Percentiles rank a stretch among this genome's conserved stretches.
Evolutionary conservation across 2,329 filamentous ascomycete genomes (phyloP).

Genomic region (Hortaea werneckii): DNA sequence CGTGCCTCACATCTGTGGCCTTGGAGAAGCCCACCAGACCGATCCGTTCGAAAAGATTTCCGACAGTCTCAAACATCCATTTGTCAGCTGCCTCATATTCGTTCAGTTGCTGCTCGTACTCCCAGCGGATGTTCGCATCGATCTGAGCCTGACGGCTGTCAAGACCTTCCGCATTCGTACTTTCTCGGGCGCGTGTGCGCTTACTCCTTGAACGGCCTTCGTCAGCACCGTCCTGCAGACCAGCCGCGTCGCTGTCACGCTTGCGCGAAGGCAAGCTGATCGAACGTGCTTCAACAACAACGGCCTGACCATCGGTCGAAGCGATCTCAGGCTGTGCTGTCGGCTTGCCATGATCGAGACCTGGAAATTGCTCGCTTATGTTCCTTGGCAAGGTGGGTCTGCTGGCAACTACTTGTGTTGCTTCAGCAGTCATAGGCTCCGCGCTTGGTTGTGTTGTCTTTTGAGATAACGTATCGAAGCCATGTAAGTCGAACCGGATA

Average conservation of each 20-base stretch:
- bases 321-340: slow-evolving; percentile 23
- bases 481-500: slow-evolving; percentile 17
- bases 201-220: slow-evolving; percentile 50
- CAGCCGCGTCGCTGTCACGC: slow-evolving; percentile 50
- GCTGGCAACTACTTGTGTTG: background rate
- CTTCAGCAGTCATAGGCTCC: background rate
- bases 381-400: slow-evolving; percentile 4
- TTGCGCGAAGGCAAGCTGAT: slow-evolving; percentile 42
- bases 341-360: slow-evolving; percentile 19
- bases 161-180: slow-evolving; percentile 36
- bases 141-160: slow-evolving; percentile 28
- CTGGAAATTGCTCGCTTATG: slow-evolving; percentile 23
- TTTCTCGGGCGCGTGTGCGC: slow-evolving; percentile 50
- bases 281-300: slow-evolving; percentile 5
- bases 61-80: slow-evolving; percentile 45
- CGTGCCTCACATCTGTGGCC: slow-evolving; percentile 18
- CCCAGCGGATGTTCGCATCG: slow-evolving; percentile 42
- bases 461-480: background rate
- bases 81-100: slow-evolving; percentile 46
- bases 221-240: slow-evolving; percentile 47
- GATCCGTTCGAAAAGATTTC: slow-evolving; percentile 42
- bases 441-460: background rate
- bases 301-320: slow-evolving; percentile 16
- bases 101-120: slow-evolving; percentile 46
- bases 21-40: slow-evolving; percentile 33